A percentile compares a stretch with the other conserved stretches of the same genome.
Conservation (phyloP, 805 yeast genomes). For the Metschnikowia reukaufii region DNA sequence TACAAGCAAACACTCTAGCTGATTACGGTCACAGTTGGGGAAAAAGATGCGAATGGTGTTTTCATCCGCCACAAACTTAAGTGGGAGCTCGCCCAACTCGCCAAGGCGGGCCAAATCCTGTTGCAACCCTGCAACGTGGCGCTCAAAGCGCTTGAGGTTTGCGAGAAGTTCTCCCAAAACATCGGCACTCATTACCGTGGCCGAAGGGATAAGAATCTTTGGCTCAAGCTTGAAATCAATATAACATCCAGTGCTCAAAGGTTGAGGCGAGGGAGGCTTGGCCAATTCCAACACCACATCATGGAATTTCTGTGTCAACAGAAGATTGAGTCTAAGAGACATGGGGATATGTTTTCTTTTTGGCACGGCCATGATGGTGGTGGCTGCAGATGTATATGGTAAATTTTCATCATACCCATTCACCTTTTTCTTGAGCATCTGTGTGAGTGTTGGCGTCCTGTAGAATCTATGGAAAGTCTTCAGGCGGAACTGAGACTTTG, state of each 20-base stretch:
- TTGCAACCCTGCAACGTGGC: conserved; percentile 43
- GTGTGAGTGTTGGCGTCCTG: conserved; percentile 17
- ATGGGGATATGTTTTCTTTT: conserved; percentile 7
- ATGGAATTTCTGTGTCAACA: conserved; percentile 28
- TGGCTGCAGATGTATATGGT: background rate
- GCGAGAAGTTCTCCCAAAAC: conserved; percentile 24
- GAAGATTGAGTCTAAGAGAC: conserved; percentile 29
- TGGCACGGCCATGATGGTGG: background rate
- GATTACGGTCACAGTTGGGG: conserved; percentile 64
- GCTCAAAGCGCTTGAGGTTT: conserved; percentile 30
- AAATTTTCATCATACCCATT: conserved; percentile 4
- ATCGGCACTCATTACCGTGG: conserved; percentile 34
- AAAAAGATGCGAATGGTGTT: conserved; percentile 54
- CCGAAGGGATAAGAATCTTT: conserved; percentile 30
- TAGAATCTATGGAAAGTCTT: conserved; percentile 16
- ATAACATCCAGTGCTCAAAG: conserved; percentile 27
- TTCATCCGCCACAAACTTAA: conserved; percentile 45
- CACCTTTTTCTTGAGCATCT: conserved; percentile 17
- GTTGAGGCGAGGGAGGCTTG: conserved; percentile 13
- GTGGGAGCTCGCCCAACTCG: conserved; percentile 67
- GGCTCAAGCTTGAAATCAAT: conserved; percentile 36
- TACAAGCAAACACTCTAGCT: conserved; percentile 54
- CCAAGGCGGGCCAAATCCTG: conserved; percentile 45
- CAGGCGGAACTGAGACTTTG: conserved; percentile 20
- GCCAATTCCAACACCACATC: conserved; percentile 19